These are phyloP conservation scores for Fraxinus cuspidata DNA, from an alignment of 257 asterid species.

Conservation along the genomic window DNA sequence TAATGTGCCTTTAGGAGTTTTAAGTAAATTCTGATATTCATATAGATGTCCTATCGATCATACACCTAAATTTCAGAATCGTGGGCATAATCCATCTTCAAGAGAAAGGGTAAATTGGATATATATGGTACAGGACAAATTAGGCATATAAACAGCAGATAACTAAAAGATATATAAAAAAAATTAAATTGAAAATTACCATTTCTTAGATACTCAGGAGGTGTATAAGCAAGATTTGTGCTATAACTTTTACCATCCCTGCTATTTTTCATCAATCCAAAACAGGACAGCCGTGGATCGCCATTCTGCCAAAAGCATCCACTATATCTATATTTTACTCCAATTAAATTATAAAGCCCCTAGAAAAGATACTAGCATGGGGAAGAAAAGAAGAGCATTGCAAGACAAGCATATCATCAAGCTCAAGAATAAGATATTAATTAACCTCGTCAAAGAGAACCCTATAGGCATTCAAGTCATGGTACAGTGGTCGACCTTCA, in stretches of 20 bases:
- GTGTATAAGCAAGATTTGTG: constrained; percentile 98
- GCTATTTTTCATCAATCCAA: constrained; percentile 97
- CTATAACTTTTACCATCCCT: constrained; percentile 98
- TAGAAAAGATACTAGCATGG: background rate
- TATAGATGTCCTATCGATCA: background rate
- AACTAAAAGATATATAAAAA: constrained; percentile 6
- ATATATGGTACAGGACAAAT: background rate
- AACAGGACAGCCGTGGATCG: constrained; percentile 95
- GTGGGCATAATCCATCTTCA: background rate
- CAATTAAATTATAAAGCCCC: constrained; percentile 13
- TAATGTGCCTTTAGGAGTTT: background rate
- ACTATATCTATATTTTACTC: constrained; percentile 22
- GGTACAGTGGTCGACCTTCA: constrained; percentile 94
- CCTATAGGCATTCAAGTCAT: constrained; percentile 96
- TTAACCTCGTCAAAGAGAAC: constrained; percentile 97
- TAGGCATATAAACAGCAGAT: constrained; percentile 13
- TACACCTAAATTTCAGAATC: background rate
- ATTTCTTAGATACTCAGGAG: constrained; percentile 93
- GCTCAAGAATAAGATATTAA: constrained; percentile 18
- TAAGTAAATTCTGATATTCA: background rate
- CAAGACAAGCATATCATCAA: constrained; percentile 18
- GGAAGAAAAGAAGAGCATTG: constrained; percentile 2
- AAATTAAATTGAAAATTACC: constrained; percentile 42
- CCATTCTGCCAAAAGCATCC: constrained; percentile 65
- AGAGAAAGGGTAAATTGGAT: background rate